phyloP scores from a whole-genome alignment of 2,329 filamentous ascomycete genomes.

The Stylonectria norvegica region DNA sequence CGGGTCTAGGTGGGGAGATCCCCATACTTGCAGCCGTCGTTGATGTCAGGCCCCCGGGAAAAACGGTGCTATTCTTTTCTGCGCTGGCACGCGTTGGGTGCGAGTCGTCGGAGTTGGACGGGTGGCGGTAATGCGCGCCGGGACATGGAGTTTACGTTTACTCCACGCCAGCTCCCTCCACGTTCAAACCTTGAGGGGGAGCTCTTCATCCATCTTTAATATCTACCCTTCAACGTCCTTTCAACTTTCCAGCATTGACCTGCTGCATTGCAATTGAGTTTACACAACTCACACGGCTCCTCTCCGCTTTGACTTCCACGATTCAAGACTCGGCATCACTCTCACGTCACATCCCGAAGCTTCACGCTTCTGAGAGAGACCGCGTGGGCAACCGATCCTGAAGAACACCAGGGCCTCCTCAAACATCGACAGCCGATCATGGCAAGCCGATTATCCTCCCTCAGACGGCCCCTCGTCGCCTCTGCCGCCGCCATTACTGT shows the following conservation, averaged over 20 bases:
- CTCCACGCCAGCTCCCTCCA: too few relatives aligned
- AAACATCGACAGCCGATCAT: slow-evolving; percentile 30
- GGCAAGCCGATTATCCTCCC: slow-evolving; percentile 33
- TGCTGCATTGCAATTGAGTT: slow-evolving; percentile 1
- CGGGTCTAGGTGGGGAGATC: background rate
- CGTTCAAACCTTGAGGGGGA: too few relatives aligned
- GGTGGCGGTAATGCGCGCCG: background rate
- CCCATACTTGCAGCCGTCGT: background rate
- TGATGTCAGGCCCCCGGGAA: background rate
- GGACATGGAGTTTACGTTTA: too few relatives aligned
- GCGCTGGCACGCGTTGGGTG: background rate
- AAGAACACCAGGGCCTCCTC: too few relatives aligned
- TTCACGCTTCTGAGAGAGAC: too few relatives aligned
- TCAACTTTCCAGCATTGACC: too few relatives aligned
- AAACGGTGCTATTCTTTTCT: background rate
- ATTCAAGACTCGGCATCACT: too few relatives aligned
- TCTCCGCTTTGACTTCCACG: background rate
- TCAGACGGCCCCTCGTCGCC: slow-evolving; percentile 35
- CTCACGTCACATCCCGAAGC: too few relatives aligned
- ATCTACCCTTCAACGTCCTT: too few relatives aligned
- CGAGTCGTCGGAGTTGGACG: background rate
- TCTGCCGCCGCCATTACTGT: slow-evolving; percentile 29
- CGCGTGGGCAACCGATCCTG: too few relatives aligned
- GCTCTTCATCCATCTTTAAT: too few relatives aligned
- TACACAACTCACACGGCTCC: background rate